Conservation (phyloP, 1,284 basidiomycete genomes). For the Pyrrhoderma lamaoense region DNA sequence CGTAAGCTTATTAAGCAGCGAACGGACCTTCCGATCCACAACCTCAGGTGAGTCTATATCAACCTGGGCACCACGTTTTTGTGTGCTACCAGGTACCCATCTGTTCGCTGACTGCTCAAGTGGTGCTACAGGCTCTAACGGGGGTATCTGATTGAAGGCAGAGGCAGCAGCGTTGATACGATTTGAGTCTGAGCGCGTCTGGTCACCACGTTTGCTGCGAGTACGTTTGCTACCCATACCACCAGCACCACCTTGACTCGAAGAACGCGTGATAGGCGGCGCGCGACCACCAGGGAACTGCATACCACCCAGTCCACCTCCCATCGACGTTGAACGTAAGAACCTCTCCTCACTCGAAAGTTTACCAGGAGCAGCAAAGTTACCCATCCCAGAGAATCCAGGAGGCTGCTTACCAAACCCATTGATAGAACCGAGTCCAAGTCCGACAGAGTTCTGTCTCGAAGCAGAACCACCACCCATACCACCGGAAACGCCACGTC, state of each 20-base stretch:
- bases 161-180: constrained; percentile 18
- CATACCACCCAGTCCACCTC: constrained; percentile 35
- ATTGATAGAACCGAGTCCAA: constrained; percentile 42
- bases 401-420: constrained; percentile 28
- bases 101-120: constrained; percentile 76
- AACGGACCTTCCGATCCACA: constrained; percentile 92
- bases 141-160: constrained; percentile 7
- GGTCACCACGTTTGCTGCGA: constrained; percentile 67
- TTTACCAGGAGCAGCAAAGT: constrained; percentile 56
- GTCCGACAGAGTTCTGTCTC: constrained; percentile 48
- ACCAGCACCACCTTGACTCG: constrained; percentile 60
- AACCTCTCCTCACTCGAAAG: constrained; percentile 73
- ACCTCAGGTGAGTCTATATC: constrained; percentile 69
- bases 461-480: constrained; percentile 31
- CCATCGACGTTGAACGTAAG: constrained; percentile 41
- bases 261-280: constrained; percentile 60
- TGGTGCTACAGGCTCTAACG: constrained; percentile 65
- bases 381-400: constrained; percentile 52
- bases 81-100: constrained; percentile 45
- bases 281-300: constrained; percentile 41
- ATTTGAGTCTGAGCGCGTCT: constrained; percentile 39
- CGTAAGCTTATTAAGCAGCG: constrained; percentile 91
- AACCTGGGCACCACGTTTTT: constrained; percentile 22
- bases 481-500: constrained; percentile 38
- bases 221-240: constrained; percentile 46